These are phyloP conservation scores for Phytophthora lateralis DNA, from an alignment of 352 stramenopile species.

Conservation along the genomic window DNA sequence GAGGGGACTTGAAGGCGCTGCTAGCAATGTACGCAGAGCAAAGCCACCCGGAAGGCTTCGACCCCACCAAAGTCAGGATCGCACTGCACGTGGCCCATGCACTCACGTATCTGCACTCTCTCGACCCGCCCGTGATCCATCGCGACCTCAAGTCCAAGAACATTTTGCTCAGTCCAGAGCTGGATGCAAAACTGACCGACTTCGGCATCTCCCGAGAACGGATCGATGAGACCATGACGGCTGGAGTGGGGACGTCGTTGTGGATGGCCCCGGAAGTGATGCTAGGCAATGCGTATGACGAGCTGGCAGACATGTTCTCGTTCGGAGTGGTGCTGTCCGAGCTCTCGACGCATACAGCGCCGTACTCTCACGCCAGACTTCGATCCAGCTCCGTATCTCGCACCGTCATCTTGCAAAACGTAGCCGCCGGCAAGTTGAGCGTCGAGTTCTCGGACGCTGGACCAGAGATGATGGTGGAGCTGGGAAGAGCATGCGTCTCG, in stretches of 20 bases:
- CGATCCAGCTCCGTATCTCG: slow-evolving; percentile 13
- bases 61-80: slow-evolving; percentile 17
- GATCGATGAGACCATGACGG: slow-evolving; percentile 17
- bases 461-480: slow-evolving; percentile 18
- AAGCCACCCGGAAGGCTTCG: slow-evolving; percentile 9
- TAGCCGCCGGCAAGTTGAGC: slow-evolving; percentile 34
- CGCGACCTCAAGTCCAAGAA: slow-evolving; percentile 77
- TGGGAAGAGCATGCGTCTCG: slow-evolving; percentile 26
- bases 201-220: slow-evolving; percentile 51
- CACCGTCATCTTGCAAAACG: slow-evolving; percentile 42
- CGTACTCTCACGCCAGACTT: slow-evolving; percentile 9
- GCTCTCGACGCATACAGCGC: slow-evolving; percentile 12
- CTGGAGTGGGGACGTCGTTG: slow-evolving; percentile 14
- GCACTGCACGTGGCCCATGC: slow-evolving; percentile 21
- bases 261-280: slow-evolving; percentile 23
- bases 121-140: slow-evolving; percentile 57
- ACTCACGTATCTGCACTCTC: slow-evolving; percentile 21
- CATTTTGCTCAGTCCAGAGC: slow-evolving; percentile 56
- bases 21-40: slow-evolving; percentile 8
- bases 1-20: slow-evolving; percentile 18
- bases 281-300: slow-evolving; percentile 18
- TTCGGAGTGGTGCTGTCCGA: slow-evolving; percentile 23
- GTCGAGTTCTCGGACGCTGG: slow-evolving; percentile 28
- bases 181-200: slow-evolving; percentile 54
- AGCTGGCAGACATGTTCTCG: slow-evolving; percentile 24